Evolutionary conservation across 2,329 filamentous ascomycete genomes (phyloP), one percentile per base, ranked within the genome.

Genomic region (Exophiala aquamarina): DNA sequence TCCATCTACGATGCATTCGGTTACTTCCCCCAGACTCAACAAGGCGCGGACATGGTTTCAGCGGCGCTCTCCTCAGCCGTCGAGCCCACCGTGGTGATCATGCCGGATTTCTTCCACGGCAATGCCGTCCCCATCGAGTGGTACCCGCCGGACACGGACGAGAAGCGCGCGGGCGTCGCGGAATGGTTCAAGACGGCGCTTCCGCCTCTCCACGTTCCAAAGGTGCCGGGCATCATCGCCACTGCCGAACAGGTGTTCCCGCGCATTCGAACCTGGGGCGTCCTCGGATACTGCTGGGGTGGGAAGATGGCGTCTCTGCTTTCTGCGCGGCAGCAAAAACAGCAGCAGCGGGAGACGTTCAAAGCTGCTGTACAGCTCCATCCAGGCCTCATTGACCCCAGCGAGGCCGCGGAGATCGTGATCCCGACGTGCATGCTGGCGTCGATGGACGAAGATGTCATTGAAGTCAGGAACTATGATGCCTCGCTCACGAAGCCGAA

Each of bases 81-180:
- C 23, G 23, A 11, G 6, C 6, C 23, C 23, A 26, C 23, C 23
- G 83, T 82, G 59, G 87, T 95, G 58, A 89, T 91, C 70, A 90
- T 95, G 53, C 90, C 91, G 21, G 90, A 96, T 71, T 91, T 88
- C 77, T 94, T 95, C 73, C 78, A 86, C 50, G 90, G 87, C 66
- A 76, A 80, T 58, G 86, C 86, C 37, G 80, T 74, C 50, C 76
- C 78, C 56, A 78, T 82, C 58, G 70, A 69, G 41, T 81, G 77
- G 76, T 81, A 78, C 63, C 78, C 78, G 0, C 78, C 79, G n/a
- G 70, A 79, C 61, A 81, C 68, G 54, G 69, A 79, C 31, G 80
- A 83, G 47, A 78, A 83, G 66, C 67, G 80, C 63, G 71, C 79
- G 65, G 72, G 71, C 19, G 70, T 87, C 3, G 75, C 76, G 50